phyloP scores from a whole-genome alignment of 129 eudicot species.

The Glebionis coronaria region DNA sequence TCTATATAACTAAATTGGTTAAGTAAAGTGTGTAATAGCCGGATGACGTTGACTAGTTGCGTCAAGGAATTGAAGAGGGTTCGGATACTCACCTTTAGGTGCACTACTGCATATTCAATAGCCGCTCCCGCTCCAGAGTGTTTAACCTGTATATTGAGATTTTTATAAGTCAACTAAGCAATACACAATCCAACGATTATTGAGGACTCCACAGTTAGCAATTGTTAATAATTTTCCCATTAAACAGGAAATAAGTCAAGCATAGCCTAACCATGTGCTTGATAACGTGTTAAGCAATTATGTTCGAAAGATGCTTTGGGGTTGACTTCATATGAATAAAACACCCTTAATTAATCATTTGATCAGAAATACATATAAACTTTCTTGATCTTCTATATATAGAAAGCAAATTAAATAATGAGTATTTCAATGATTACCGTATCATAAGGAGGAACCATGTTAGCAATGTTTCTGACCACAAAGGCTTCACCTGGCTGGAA shows the following conservation, averaged over 20 bases:
- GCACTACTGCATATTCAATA: constrained; percentile 87
- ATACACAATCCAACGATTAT: too few species aligned
- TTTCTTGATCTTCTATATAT: neutral
- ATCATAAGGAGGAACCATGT: constrained; percentile 89
- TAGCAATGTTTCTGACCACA: constrained; percentile 78
- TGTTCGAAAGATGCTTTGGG: constrained; percentile 22
- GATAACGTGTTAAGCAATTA: constrained; percentile 28
- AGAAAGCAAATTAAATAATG: neutral
- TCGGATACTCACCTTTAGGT: constrained; percentile 57
- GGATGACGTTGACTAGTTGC: too few species aligned
- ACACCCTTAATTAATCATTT: neutral
- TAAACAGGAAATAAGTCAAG: too few species aligned
- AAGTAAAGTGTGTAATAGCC: too few species aligned
- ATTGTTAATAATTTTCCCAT: too few species aligned
- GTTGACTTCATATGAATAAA: constrained; percentile 18
- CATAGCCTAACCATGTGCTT: constrained; percentile 23
- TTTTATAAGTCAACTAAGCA: constrained; percentile 15
- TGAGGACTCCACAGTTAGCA: too few species aligned
- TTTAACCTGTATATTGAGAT: constrained; percentile 49
- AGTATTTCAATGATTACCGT: constrained; percentile 33
- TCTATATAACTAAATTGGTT: too few species aligned
- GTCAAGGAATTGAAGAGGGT: neutral
- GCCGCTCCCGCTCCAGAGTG: constrained; percentile 93
- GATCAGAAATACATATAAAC: constrained; percentile 2
- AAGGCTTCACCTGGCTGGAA: constrained; percentile 95